phyloP scores from a whole-genome alignment of 2,329 filamentous ascomycete genomes.

The Seiridium cupressi region DNA sequence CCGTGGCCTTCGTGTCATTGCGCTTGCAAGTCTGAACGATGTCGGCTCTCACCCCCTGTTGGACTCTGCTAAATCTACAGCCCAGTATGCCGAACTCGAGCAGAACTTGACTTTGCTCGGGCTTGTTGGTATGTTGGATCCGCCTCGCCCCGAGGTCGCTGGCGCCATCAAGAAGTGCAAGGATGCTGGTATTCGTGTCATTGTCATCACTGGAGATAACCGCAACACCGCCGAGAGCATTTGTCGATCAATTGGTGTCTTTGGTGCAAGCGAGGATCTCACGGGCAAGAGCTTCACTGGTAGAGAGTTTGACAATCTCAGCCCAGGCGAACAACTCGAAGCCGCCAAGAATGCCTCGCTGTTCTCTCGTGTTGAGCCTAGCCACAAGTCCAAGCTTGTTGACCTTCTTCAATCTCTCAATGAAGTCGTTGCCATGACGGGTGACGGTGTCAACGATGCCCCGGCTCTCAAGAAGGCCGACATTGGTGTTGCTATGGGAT shows the following conservation, averaged over 20 bases:
- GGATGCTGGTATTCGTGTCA: conserved; percentile 90
- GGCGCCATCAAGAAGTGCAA: conserved; percentile 85
- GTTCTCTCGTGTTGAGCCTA: conserved; percentile 94
- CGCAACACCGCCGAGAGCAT: conserved; percentile 97
- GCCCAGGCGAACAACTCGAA: conserved; percentile 73
- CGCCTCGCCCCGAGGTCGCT: conserved; percentile 88
- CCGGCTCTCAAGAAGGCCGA: conserved; percentile 98
- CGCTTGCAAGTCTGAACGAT: conserved; percentile 80
- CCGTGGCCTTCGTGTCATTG: conserved; percentile 89
- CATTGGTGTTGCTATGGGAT: conserved; percentile 98
- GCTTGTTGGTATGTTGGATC: conserved; percentile 94
- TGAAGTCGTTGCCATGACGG: conserved; percentile 98
- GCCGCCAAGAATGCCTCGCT: conserved; percentile 84
- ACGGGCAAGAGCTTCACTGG: conserved; percentile 93
- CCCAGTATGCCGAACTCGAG: conserved; percentile 84
- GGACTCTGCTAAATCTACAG: conserved; percentile 73
- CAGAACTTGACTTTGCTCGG: conserved; percentile 93
- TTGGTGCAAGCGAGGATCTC: conserved; percentile 77
- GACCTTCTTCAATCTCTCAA: conserved; percentile 90
- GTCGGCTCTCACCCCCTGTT: conserved; percentile 69
- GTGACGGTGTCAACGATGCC: conserved; percentile 97
- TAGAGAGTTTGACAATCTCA: conserved; percentile 87
- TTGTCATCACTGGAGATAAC: conserved; percentile 98
- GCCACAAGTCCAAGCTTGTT: conserved; percentile 96
- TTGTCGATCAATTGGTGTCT: conserved; percentile 95